Evolutionary conservation across 306 rosid species (phyloP).

Genomic region (Acacia crassicarpa): DNA sequence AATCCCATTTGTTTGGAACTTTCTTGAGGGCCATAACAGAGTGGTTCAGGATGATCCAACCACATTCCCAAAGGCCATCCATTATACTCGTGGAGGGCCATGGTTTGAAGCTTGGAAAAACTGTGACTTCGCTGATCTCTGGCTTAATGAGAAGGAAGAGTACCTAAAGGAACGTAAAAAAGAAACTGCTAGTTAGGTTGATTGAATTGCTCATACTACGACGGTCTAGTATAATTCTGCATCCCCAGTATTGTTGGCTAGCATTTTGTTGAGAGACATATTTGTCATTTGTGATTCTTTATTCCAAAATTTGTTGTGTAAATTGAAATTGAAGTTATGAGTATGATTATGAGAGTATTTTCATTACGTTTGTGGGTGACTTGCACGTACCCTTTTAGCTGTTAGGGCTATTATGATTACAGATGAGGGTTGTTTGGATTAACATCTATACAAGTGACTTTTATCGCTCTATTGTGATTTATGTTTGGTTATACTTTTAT

Average conservation of each 20-base stretch:
- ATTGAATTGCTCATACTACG: neutral
- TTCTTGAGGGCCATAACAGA: conserved; percentile 50
- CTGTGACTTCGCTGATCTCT: conserved; percentile 46
- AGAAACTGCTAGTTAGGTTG: neutral
- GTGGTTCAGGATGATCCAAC: conserved; percentile 32
- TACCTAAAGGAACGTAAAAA: conserved; percentile 4
- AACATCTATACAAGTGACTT: too few species aligned
- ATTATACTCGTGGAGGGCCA: conserved; percentile 48
- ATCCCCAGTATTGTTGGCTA: neutral
- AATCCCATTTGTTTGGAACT: conserved; percentile 47
- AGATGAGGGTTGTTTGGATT: neutral
- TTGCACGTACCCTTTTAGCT: neutral
- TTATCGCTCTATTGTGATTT: too few species aligned
- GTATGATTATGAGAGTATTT: neutral
- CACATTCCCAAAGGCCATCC: conserved; percentile 40
- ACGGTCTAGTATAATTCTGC: neutral
- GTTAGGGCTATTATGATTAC: neutral
- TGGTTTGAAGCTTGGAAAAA: conserved; percentile 51
- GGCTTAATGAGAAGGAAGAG: conserved; percentile 41
- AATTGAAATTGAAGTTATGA: neutral
- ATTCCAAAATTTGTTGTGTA: neutral
- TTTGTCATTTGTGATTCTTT: neutral
- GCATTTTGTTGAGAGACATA: neutral
- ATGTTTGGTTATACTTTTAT: too few species aligned
- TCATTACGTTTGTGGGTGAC: neutral